These are phyloP conservation scores for Ascochyta pisi DNA, from an alignment of 2,329 filamentous ascomycete genomes.

Conservation along the genomic window DNA sequence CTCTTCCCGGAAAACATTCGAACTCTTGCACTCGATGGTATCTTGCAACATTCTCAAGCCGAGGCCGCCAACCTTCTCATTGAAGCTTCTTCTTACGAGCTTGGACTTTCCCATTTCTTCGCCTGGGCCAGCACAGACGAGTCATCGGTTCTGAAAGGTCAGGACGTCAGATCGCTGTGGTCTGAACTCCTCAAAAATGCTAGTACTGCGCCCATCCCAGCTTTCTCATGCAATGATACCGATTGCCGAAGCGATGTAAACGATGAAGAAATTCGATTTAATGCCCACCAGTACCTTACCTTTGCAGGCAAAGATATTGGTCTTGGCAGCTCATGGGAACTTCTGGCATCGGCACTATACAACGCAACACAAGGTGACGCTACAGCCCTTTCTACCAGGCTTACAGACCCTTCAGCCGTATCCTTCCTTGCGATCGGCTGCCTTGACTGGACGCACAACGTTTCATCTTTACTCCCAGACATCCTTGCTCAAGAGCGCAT, in stretches of 20 bases:
- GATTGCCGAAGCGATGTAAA: constrained; percentile 34
- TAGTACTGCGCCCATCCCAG: constrained; percentile 44
- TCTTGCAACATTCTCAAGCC: constrained; percentile 51
- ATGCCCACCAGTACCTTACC: constrained; percentile 12
- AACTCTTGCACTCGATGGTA: constrained; percentile 55
- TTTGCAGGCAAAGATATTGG: neutral
- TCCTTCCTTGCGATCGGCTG: constrained; percentile 48
- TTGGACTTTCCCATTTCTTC: constrained; percentile 49
- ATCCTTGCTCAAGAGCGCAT: constrained; percentile 38
- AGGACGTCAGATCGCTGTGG: constrained; percentile 32
- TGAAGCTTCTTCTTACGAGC: constrained; percentile 49
- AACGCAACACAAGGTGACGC: constrained; percentile 49
- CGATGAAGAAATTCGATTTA: constrained; percentile 40
- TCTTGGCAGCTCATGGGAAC: neutral
- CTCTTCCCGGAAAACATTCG: constrained; percentile 55
- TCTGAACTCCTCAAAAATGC: constrained; percentile 41
- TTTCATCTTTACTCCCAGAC: constrained; percentile 20
- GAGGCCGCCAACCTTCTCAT: constrained; percentile 46
- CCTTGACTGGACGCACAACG: constrained; percentile 48
- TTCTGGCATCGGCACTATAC: constrained; percentile 20
- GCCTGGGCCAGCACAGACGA: constrained; percentile 43
- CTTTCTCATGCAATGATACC: constrained; percentile 40
- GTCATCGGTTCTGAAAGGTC: constrained; percentile 41
- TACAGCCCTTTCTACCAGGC: constrained; percentile 39
- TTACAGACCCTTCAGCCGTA: constrained; percentile 22